Evolutionary conservation across 108 stramenopile species (phyloP).

Genomic region (Skeletonema tropicum): DNA sequence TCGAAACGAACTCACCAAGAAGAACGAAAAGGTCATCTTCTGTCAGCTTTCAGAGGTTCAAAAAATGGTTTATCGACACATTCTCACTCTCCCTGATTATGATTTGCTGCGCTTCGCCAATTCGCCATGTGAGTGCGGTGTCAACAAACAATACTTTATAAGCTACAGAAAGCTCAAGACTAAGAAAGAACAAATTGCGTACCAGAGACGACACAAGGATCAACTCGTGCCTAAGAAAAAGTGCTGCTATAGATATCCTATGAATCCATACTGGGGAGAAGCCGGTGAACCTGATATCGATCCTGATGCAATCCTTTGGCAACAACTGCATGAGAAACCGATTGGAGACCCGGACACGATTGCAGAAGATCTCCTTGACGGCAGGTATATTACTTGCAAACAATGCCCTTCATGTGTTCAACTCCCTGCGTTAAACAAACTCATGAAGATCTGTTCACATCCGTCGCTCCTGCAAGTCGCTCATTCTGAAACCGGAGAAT

Average conservation of each 20-base stretch:
- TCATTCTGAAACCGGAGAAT: slow-evolving; percentile 39
- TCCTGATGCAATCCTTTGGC: slow-evolving; percentile 72
- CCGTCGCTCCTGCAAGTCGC: slow-evolving; percentile 77
- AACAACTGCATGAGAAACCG: slow-evolving; percentile 36
- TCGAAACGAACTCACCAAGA: slow-evolving; percentile 67
- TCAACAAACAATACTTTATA: slow-evolving; percentile 70
- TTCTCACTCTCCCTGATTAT: slow-evolving; percentile 80
- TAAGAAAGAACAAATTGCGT: slow-evolving; percentile 66
- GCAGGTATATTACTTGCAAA: slow-evolving; percentile 12
- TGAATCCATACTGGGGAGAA: slow-evolving; percentile 48
- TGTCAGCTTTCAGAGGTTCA: slow-evolving; percentile 79
- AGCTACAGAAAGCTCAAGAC: slow-evolving; percentile 57
- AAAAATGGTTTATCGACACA: slow-evolving; percentile 74
- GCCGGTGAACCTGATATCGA: slow-evolving; percentile 53
- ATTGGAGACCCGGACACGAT: slow-evolving; percentile 23
- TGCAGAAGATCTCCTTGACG: slow-evolving; percentile 26
- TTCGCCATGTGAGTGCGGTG: slow-evolving; percentile 85
- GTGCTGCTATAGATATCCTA: slow-evolving; percentile 69
- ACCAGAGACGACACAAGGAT: slow-evolving; percentile 62
- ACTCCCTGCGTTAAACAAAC: slow-evolving; percentile 61
- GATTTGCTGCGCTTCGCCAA: slow-evolving; percentile 60
- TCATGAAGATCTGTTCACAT: slow-evolving; percentile 76
- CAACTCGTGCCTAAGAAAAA: slow-evolving; percentile 49
- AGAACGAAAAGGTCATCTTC: slow-evolving; percentile 82
- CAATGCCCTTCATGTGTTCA: slow-evolving; percentile 72